Evolutionary conservation across 176 grass and related monocot genomes (phyloP).

Genomic region (Zizania latifolia): DNA sequence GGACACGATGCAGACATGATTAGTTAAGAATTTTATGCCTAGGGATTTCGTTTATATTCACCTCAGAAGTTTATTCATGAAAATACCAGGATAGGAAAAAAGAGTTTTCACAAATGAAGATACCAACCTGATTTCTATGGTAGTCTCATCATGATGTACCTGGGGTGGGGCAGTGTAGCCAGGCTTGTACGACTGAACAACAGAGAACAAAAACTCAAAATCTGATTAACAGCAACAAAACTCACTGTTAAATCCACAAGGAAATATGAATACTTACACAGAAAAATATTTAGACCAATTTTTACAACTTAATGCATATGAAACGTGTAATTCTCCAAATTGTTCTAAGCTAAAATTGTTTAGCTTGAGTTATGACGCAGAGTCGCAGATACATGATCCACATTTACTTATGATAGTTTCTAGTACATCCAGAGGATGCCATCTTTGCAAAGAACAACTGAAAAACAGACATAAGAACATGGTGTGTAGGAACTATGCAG

Average conservation of each 20-base stretch:
- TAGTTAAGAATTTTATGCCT: conserved; percentile 14
- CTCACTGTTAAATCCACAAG: conserved; percentile 22
- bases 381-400: not conserved
- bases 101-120: conserved; percentile 11
- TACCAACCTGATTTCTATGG: conserved; percentile 75
- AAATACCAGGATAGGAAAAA: not conserved
- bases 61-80: conserved; percentile 8
- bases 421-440: not conserved
- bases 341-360: not conserved
- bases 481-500: not conserved
- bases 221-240: conserved; percentile 24
- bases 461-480: not conserved
- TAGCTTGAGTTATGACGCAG: not conserved
- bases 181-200: conserved; percentile 73
- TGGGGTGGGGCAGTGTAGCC: conserved; percentile 67
- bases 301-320: not conserved
- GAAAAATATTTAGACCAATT: not conserved
- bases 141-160: conserved; percentile 63
- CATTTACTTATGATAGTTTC: not conserved
- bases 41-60: not conserved
- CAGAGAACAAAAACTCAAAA: conserved; percentile 34
- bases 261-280: not conserved
- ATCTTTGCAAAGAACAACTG: not conserved
- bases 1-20: not conserved
- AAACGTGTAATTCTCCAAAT: not conserved